Evolutionary conservation across 345 rosid species (phyloP), one percentile per base, ranked within the genome.

Genomic region (Citrus medica): DNA sequence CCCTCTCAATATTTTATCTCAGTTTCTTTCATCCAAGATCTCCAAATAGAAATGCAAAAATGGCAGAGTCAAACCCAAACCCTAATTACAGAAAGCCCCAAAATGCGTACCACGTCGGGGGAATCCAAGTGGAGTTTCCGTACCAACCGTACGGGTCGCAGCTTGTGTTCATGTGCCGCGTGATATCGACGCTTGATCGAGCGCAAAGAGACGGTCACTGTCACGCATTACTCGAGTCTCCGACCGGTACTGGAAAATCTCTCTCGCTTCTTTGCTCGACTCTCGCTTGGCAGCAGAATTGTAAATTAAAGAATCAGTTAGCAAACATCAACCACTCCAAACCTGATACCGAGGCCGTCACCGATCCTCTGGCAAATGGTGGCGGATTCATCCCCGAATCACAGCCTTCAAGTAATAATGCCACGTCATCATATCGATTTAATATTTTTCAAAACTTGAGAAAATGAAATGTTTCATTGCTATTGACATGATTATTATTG

Each of bases 191-290:
- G 35, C 94, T 95, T 1, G 98, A 95, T 79, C 97, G 99, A 58
- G 95, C 98, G 27, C 90, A 78, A 68, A 87, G 90, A 73, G 98
- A 94, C 2, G 99, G 98, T 51, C 97, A 80, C 75, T 92, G 93
- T 78, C 97, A 92, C 78, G 98, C 98, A 4, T 70, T 95, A 83
- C 98, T 95, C 67, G 99, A 95, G 83, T 95, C 97, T 0, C 99
- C 99, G 0, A 95, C 99, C 5, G 99, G 99, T 3, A 95, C 99
- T 2, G 99, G 99, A 0, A 95, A 95, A 82, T 93, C 99, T 30
- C 91, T 95, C n/a, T 95, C 99, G 65, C 90, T 95, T 79, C 97
- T 95, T 17, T 95, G 99, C 85, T 95, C 99, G 40, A 82, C 88
- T 27, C 93, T 95, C 62, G 97, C 98, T 9, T 94, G 98, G 99